Conservation (phyloP, 345 rosid genomes). For the Salix caprea region DNA sequence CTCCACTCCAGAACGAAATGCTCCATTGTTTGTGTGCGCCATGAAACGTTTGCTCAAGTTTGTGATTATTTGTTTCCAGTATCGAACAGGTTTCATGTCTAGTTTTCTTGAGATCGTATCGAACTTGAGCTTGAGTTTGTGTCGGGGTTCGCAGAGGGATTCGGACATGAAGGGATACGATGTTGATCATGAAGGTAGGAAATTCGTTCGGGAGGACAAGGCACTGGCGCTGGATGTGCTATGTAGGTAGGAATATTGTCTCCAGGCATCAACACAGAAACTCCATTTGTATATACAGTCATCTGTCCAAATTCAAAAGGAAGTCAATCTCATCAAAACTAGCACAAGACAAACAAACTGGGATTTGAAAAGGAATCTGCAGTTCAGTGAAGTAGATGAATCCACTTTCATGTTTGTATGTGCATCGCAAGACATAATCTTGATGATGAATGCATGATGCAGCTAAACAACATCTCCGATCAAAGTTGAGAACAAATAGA, state of each 20-base stretch:
- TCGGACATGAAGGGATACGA: neutral
- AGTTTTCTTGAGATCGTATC: conserved; percentile 23
- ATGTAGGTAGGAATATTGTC: conserved; percentile 75
- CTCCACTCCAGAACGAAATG: neutral
- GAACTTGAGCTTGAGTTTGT: conserved; percentile 14
- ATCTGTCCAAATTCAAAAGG: conserved; percentile 43
- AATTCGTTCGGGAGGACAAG: conserved; percentile 35
- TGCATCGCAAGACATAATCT: neutral
- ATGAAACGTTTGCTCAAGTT: neutral
- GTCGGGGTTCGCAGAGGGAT: neutral
- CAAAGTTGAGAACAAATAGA: neutral
- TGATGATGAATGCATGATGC: neutral
- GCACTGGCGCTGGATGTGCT: conserved; percentile 66
- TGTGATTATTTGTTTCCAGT: neutral
- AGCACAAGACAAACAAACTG: neutral
- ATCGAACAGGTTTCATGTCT: neutral
- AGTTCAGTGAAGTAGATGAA: neutral
- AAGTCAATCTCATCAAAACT: neutral
- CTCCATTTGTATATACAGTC: conserved; percentile 68
- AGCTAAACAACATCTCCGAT: neutral
- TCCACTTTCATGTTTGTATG: neutral
- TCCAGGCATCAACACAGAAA: conserved; percentile 97
- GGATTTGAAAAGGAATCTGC: neutral
- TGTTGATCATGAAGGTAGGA: conserved; percentile 25
- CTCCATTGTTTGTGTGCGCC: neutral